Percentiles rank a stretch among this genome's conserved stretches.
These are phyloP conservation scores for Chrysoporthe deuterocubensis DNA, from an alignment of 2,329 filamentous ascomycete species.

Conservation along the genomic window DNA sequence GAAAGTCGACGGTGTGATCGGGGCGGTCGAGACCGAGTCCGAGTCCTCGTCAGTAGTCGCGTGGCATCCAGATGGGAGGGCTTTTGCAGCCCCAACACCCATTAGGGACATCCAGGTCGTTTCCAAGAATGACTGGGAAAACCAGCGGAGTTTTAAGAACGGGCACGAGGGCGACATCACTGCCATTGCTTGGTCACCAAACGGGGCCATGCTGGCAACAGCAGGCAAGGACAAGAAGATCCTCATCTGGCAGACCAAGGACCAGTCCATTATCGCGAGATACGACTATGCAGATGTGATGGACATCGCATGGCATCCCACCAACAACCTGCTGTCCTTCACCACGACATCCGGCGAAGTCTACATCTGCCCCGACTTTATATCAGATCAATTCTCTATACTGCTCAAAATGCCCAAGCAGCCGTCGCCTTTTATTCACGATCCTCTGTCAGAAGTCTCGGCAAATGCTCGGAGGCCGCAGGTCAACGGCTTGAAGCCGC, in stretches of 20 bases:
- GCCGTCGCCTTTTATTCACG: constrained; percentile 83
- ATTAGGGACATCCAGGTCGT: constrained; percentile 84
- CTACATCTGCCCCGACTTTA: constrained; percentile 80
- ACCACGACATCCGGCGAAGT: constrained; percentile 92
- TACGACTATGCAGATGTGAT: constrained; percentile 84
- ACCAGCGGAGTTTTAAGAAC: constrained; percentile 76
- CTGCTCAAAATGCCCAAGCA: constrained; percentile 65
- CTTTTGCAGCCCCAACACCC: constrained; percentile 83
- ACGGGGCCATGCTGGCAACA: constrained; percentile 82
- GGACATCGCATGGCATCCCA: constrained; percentile 88
- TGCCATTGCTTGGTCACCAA: constrained; percentile 89
- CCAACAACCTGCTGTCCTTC: constrained; percentile 85
- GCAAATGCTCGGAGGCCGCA: constrained; percentile 64
- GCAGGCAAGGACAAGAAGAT: constrained; percentile 71
- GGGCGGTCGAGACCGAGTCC: constrained; percentile 74
- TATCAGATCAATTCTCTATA: constrained; percentile 60
- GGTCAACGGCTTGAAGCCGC: constrained; percentile 60
- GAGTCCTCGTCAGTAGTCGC: constrained; percentile 75
- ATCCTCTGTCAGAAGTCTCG: constrained; percentile 72
- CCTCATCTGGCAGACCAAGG: constrained; percentile 86
- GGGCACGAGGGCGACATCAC: constrained; percentile 86
- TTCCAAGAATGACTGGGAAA: constrained; percentile 88
- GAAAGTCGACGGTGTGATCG: constrained; percentile 83
- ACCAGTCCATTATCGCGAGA: constrained; percentile 78
- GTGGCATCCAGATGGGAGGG: constrained; percentile 94